These are phyloP conservation scores for Plantago ovata DNA, from an alignment of 257 asterid species.

Conservation along the genomic window DNA sequence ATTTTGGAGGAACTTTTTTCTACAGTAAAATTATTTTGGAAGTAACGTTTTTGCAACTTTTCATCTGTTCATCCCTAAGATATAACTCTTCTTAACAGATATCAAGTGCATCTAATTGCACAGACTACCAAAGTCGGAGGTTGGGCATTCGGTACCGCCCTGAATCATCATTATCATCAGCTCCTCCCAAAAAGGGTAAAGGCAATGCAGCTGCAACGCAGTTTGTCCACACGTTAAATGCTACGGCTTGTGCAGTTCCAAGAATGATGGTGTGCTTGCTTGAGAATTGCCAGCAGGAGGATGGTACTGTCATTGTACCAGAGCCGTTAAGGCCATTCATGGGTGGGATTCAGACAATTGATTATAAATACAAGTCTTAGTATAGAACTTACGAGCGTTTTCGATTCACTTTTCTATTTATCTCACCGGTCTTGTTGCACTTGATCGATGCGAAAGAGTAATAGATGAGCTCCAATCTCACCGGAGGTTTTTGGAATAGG, in stretches of 20 bases:
- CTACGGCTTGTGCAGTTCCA: constrained; percentile 97
- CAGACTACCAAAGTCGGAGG: constrained; percentile 93
- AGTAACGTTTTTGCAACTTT: neutral
- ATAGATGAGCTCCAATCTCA: too few relatives aligned
- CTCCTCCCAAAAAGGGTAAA: constrained; percentile 62
- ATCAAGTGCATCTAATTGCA: constrained; percentile 96
- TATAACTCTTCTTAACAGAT: constrained; percentile 43
- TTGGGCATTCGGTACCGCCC: constrained; percentile 90
- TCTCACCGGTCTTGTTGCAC: too few relatives aligned
- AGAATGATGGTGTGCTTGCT: constrained; percentile 95
- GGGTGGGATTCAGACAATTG: constrained; percentile 64
- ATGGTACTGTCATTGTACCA: constrained; percentile 78
- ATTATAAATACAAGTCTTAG: constrained; percentile 26
- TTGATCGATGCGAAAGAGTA: too few relatives aligned
- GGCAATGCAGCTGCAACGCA: constrained; percentile 47
- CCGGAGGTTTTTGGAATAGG: too few relatives aligned
- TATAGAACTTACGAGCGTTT: too few relatives aligned
- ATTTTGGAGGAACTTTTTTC: too few relatives aligned
- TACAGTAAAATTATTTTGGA: too few relatives aligned
- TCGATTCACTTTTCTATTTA: too few relatives aligned
- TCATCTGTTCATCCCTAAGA: neutral
- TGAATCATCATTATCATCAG: constrained; percentile 30
- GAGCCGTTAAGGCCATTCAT: constrained; percentile 80
- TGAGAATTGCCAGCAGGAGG: constrained; percentile 94
- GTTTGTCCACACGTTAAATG: constrained; percentile 90